A percentile compares a stretch with the other conserved stretches of the same genome.
Evolutionary conservation across 352 stramenopile genomes (phyloP).

Genomic region (Thalassiosira allenii): DNA sequence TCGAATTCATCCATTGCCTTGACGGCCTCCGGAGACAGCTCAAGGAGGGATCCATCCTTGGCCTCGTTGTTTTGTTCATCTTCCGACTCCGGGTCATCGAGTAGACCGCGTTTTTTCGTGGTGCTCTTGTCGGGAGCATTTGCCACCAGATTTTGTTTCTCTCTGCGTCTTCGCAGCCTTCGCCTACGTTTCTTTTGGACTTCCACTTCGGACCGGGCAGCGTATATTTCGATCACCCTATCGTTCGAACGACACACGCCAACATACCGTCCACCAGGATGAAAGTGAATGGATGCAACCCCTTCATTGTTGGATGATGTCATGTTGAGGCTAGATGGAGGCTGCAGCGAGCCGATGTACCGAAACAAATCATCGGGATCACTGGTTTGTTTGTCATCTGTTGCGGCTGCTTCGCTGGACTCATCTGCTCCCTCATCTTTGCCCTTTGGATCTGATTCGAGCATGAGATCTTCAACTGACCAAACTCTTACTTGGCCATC

Average conservation of each 20-base stretch:
- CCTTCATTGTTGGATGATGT: constrained; percentile 73
- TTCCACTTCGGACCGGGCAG: constrained; percentile 65
- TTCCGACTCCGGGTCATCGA: constrained; percentile 79
- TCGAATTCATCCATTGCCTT: constrained; percentile 86
- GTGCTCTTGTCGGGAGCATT: constrained; percentile 39
- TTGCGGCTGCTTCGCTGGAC: constrained; percentile 41
- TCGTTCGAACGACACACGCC: constrained; percentile 77
- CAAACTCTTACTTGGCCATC: constrained; percentile 83
- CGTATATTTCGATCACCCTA: constrained; percentile 80
- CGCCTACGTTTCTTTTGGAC: constrained; percentile 72
- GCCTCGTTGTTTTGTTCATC: constrained; percentile 65
- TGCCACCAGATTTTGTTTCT: constrained; percentile 69
- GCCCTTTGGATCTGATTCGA: constrained; percentile 19
- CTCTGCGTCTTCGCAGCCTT: constrained; percentile 70
- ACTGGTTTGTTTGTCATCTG: no score
- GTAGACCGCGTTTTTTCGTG: constrained; percentile 75
- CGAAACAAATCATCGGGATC: constrained; percentile 79
- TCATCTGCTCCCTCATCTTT: constrained; percentile 8
- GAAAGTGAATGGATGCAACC: constrained; percentile 77
- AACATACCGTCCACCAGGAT: constrained; percentile 77
- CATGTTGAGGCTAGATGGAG: constrained; percentile 67
- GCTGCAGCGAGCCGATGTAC: constrained; percentile 74
- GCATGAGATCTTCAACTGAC: constrained; percentile 60
- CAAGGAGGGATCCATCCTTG: constrained; percentile 23
- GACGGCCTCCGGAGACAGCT: constrained; percentile 57